These are phyloP conservation scores for Russula griseocarnosa DNA, from an alignment of 768 basidiomycete genomes.

Conservation along the genomic window DNA sequence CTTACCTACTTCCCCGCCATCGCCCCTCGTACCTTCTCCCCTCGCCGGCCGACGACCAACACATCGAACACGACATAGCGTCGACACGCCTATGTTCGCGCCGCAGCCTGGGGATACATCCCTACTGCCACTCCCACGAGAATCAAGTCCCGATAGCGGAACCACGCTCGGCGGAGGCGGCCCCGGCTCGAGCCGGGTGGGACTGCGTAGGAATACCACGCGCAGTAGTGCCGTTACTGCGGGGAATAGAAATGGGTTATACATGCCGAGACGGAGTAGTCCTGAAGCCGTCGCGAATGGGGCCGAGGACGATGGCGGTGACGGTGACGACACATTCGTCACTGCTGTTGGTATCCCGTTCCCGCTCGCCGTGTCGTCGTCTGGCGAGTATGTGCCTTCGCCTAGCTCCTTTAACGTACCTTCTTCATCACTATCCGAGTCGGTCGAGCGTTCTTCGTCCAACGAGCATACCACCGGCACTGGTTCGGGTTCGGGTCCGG, in stretches of 20 bases:
- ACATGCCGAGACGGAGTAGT: slow-evolving; percentile 19
- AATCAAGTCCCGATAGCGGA: slow-evolving; percentile 52
- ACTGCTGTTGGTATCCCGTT: slow-evolving; percentile 49
- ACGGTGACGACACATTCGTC: slow-evolving; percentile 30
- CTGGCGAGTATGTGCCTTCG: slow-evolving; percentile 47
- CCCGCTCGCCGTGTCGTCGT: slow-evolving; percentile 47
- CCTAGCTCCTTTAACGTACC: slow-evolving; percentile 33
- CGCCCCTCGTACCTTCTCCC: slow-evolving; percentile 42
- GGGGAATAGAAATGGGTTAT: slow-evolving; percentile 15
- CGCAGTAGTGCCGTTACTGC: background rate
- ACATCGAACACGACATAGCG: slow-evolving; percentile 61
- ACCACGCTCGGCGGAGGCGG: slow-evolving; percentile 27
- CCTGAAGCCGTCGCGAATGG: slow-evolving; percentile 21
- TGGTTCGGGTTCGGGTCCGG: background rate
- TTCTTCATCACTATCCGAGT: slow-evolving; percentile 6
- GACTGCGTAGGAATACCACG: slow-evolving; percentile 53
- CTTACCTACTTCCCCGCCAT: background rate
- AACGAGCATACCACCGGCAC: background rate
- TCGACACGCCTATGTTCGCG: slow-evolving; percentile 45
- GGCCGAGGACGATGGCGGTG: slow-evolving; percentile 11
- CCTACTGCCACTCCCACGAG: slow-evolving; percentile 36
- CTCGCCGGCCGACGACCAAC: slow-evolving; percentile 48
- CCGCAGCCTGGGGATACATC: slow-evolving; percentile 35
- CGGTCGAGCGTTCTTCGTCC: slow-evolving; percentile 16
- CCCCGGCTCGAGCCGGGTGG: slow-evolving; percentile 37